These are phyloP conservation scores for Chaetomiaceae sp. DNA, from an alignment of 2,329 filamentous ascomycete genomes.

Conservation along the genomic window DNA sequence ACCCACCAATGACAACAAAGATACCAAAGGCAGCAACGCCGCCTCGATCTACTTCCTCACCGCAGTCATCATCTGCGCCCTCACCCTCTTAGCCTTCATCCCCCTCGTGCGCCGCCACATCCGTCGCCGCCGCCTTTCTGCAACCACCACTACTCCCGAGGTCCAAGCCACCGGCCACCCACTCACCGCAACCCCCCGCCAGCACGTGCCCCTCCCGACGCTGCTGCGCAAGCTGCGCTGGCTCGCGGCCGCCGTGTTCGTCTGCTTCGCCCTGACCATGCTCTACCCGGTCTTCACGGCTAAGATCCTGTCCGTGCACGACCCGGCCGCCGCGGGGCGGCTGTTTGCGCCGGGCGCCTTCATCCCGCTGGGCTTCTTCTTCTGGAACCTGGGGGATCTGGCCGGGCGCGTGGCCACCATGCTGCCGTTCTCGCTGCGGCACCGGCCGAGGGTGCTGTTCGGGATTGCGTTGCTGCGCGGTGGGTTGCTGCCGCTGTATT, in stretches of 20 bases:
- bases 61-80: slow-evolving; percentile 67
- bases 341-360: slow-evolving; percentile 71
- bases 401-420: slow-evolving; percentile 64
- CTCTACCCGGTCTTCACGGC: slow-evolving; percentile 88
- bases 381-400: slow-evolving; percentile 91
- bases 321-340: slow-evolving; percentile 29
- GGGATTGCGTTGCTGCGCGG: slow-evolving; percentile 57
- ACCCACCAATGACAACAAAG: slow-evolving; percentile 14
- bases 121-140: slow-evolving; percentile 40
- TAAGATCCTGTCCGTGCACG: slow-evolving; percentile 49
- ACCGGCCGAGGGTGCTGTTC: slow-evolving; percentile 63
- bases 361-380: slow-evolving; percentile 81
- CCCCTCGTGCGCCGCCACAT: slow-evolving; percentile 61
- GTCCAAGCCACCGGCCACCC: slow-evolving; percentile 34
- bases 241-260: slow-evolving; percentile 67
- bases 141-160: slow-evolving; percentile 27
- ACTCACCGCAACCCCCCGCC: slow-evolving; percentile 46
- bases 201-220: slow-evolving; percentile 48
- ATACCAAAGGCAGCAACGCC: slow-evolving; percentile 51
- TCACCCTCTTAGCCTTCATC: slow-evolving; percentile 66
- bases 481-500: slow-evolving; percentile 74
- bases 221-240: slow-evolving; percentile 75
- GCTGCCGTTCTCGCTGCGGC: slow-evolving; percentile 52
- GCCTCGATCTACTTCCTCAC: slow-evolving; percentile 91
- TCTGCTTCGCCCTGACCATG: slow-evolving; percentile 84